These are phyloP conservation scores for Ramichloridium luteum DNA, from an alignment of 2,329 filamentous ascomycete genomes.

Conservation along the genomic window DNA sequence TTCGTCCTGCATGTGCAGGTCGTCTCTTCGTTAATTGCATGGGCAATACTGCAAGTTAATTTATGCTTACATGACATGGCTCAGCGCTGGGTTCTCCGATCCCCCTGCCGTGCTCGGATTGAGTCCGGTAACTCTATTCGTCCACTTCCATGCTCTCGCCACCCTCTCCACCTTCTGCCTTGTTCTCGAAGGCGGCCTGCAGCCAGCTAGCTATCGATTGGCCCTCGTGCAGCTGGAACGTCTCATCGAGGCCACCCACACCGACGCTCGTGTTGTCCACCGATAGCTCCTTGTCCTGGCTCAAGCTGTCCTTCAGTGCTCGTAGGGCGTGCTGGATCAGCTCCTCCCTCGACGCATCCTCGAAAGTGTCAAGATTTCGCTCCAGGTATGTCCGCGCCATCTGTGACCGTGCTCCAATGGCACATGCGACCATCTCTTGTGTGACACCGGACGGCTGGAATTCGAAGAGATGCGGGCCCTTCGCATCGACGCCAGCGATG, in stretches of 20 bases:
- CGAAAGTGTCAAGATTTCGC: conserved; percentile 76
- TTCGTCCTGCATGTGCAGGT: too few relatives aligned
- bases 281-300: conserved; percentile 94
- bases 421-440: conserved; percentile 92
- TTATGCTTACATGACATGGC: too few relatives aligned
- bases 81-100: too few relatives aligned
- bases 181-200: conserved; percentile 50
- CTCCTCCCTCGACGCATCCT: conserved; percentile 64
- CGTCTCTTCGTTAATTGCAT: too few relatives aligned
- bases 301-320: conserved; percentile 88
- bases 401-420: conserved; percentile 89
- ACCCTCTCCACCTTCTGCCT: conserved; percentile 20
- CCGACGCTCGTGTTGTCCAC: conserved; percentile 93
- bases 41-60: too few relatives aligned
- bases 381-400: conserved; percentile 97
- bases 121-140: too few relatives aligned
- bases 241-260: conserved; percentile 74
- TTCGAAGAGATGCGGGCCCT: conserved; percentile 91
- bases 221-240: conserved; percentile 83
- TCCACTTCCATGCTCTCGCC: conserved; percentile 24
- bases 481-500: conserved; percentile 85
- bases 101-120: too few relatives aligned
- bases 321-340: conserved; percentile 80
- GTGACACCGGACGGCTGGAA: conserved; percentile 95
- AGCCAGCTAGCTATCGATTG: conserved; percentile 77